Base-by-base conservation (phyloP, 768 basidiomycete genomes). In the Hygrocybe coccinea region DNA sequence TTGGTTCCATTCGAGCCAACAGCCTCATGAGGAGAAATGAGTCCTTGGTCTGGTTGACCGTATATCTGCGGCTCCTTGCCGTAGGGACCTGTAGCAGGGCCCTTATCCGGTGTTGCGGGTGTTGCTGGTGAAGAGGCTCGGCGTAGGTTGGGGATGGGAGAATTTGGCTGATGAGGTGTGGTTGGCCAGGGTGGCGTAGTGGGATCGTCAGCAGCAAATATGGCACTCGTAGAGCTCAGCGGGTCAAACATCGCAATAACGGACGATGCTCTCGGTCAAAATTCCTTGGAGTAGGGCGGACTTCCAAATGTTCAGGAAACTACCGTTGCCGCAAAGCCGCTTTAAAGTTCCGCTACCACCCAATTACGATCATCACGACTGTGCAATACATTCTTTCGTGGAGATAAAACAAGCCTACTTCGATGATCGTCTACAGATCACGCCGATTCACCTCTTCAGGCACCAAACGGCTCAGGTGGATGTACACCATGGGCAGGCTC, bases 1-100 rank as follows among this genome's bases (percentile, higher is more conserved):
- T 76, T 84, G 33, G 74, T 67, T 5, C 91, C 91, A 66, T 89
- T 91, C 0, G 85, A 76, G 24, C 79, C 78, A 2, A 80, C 75
- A 19, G 82, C 82, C 1, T 82, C 77, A 54, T 80, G 71, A 10
- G 91, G 91, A 21, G 91, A 91, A 52, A 93, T 83, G 25, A 93
- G 80, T 2, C 91, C 91, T 39, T 85, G 80, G 50, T 88, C 87
- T 1, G 90, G 89, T 67, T 89, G 87, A 3, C 91, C 91, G 60
- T 93, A 93, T 58, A 93, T 90, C 69, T 87, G 86, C 0, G 91
- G 87, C 62, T 89, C 87, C 65, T 82, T 86, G 49, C 89, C 89
- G 59, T 87, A 91, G 8, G 82, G 67, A 14, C 85, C 84, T 21
- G 77, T 76, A 8, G 79, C 55, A 22, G 81, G 79, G 3, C 78